Base-by-base conservation (phyloP, 2,329 filamentous ascomycete genomes). In the Ceratocystis cacaofunesta region DNA sequence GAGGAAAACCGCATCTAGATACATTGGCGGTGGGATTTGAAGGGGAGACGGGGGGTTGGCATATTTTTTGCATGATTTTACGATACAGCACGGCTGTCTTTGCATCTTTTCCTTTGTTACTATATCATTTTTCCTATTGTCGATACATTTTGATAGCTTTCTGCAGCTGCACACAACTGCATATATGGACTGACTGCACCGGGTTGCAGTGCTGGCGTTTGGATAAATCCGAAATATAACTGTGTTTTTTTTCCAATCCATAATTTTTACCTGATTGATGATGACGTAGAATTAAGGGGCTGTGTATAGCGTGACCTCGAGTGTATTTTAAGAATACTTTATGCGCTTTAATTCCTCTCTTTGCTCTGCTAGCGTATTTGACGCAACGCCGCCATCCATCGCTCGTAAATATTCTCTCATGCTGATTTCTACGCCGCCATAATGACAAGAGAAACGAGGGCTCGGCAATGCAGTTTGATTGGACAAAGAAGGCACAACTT, bases 1-100 rank as follows among this genome's bases (percentile, higher is more conserved):
- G 80, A 82, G 69, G 73, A 77, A 17, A 17, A 19, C 62, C 62
- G 55, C 28, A 58, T 58, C 17, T 58, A 58, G 17, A n/a, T 41
- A 43, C 8, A 32, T 7, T 15, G 17, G 44, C 3, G 30, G 32
- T 19, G 8, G 17, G 5, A 57, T n/a, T 50, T 30, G 30, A 44
- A 36, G 17, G 36, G 19, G 30, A 32, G 30, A 32, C 30, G 6
- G 30, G 30, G 1, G 30, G 15, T 32, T 32, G 43, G 25, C 17
- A 44, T 43, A 7, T 62, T 17, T 7, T 44, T 64, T 64, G 62
- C 41, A 64, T 36, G 62, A 64, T 64, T 55, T 57, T 58, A 64
- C 62, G 62, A 64, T 36, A 64, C 50, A 57, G 32, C 30, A 43
- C 22, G 8, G 36, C 50, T 64, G 41, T 57, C 43, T 58, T 48